Evolutionary conservation across 371 early-diverging fungal species (phyloP).

Genomic region (Haplosporangium sp.): DNA sequence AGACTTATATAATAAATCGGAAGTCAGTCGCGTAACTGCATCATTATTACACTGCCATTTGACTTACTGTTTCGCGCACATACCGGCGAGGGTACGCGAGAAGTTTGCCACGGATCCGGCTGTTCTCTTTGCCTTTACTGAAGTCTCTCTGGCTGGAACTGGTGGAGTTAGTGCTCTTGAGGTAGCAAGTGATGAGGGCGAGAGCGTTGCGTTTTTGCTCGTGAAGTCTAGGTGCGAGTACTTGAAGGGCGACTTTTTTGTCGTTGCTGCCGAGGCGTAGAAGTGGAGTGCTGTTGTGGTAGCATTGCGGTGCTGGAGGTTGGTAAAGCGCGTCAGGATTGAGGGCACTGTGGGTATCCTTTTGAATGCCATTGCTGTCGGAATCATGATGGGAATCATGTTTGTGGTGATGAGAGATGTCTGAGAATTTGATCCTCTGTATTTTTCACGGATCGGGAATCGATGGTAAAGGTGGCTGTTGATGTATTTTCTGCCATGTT

Average conservation of each 20-base stretch:
- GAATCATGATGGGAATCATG: too few relatives aligned
- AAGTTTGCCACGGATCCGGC: constrained; percentile 19
- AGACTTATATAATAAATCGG: too few relatives aligned
- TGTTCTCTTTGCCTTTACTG: constrained; percentile 5
- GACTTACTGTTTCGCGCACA: constrained; percentile 52
- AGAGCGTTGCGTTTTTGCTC: constrained; percentile 22
- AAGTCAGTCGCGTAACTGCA: too few relatives aligned
- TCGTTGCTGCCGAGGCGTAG: constrained; percentile 16
- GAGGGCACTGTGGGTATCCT: constrained; percentile 4
- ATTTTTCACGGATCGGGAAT: too few relatives aligned
- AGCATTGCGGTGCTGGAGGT: not conserved
- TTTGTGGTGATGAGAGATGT: too few relatives aligned
- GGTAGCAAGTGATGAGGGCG: constrained; percentile 28
- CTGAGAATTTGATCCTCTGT: too few relatives aligned
- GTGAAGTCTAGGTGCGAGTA: constrained; percentile 41
- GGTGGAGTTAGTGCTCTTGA: not conserved
- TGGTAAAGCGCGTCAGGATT: not conserved
- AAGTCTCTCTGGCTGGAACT: constrained; percentile 11
- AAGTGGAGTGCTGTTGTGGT: constrained; percentile 4
- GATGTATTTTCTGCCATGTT: too few relatives aligned
- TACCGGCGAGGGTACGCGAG: constrained; percentile 43
- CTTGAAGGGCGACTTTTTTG: constrained; percentile 41
- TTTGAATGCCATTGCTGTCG: not conserved
- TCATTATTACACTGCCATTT: too few relatives aligned
- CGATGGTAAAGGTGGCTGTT: too few relatives aligned